Evolutionary conservation across 345 rosid genomes (phyloP), one percentile per base, ranked within the genome.

Genomic region (Hypericum perforatum): DNA sequence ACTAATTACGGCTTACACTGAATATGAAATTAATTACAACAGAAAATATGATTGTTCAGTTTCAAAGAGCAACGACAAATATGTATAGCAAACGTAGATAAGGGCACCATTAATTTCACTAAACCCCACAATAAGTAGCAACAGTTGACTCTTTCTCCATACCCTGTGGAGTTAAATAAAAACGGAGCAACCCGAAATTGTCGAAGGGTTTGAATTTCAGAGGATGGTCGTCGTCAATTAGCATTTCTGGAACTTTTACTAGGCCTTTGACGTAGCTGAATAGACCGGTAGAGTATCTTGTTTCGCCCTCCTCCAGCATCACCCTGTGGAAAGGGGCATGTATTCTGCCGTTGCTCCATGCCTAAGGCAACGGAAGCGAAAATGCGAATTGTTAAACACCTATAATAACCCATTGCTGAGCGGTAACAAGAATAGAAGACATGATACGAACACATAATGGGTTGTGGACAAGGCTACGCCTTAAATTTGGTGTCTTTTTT

Each of bases 231-330:
- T 62, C 60, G 14, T 62, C 60, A 7, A 62, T 43, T 8, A 62
- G 49, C 43, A 47, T 53, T 12, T 41, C 12, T 9, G 55, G 66
- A 6, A 42, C 14, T 7, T 49, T n/a, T 40, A 41, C 7, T 5
- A 48, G 47, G 7, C 60, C 66, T 3, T n/a, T 49, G 5, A 15
- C 40, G 66, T 54, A 62, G 2, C 54, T 39, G 29, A 54, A 55
- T 6, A 62, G 41, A 12, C 60, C 60, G n/a, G 48, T 32, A 8
- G 60, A 54, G 45, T 62, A 62, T 36, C 55, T 62, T 15, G 53
- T 14, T 49, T 51, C 36, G 32, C 32, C 53, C n/a, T 40, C 49
- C 5, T 45, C 42, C 12, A 42, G 41, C 5, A 10, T 29, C 7
- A 51, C 55, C 10, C 63, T 41, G 37, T 59, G 63, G 48, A 6